These are phyloP conservation scores for Colletotrichum sp. DNA, from an alignment of 2,329 filamentous ascomycete species.

Conservation along the genomic window DNA sequence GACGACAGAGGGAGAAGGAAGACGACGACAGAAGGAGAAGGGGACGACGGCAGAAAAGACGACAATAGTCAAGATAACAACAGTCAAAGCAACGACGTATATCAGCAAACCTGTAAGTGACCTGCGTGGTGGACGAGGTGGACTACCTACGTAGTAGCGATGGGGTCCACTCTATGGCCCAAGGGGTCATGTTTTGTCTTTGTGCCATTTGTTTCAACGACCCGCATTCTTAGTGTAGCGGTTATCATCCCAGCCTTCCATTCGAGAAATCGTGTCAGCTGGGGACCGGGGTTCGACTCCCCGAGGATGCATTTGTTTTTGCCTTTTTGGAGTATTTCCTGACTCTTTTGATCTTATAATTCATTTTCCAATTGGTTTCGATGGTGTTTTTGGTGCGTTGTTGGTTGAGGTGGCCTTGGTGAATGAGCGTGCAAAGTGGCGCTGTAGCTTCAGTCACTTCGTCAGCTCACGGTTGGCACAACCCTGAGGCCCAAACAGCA, in stretches of 20 bases:
- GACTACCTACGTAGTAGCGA: background rate
- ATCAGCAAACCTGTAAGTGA: background rate
- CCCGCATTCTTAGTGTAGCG: background rate
- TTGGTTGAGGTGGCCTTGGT: background rate
- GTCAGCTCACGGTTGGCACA: background rate
- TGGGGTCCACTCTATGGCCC: accelerated
- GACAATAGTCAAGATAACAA: background rate
- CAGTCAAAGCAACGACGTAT: background rate
- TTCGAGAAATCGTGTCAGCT: background rate
- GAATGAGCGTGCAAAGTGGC: background rate
- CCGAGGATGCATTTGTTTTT: background rate
- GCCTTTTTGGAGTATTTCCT: background rate
- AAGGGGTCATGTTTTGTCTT: background rate
- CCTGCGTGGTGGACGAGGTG: background rate
- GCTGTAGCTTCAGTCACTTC: background rate
- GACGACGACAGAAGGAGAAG: too few species aligned
- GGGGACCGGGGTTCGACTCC: background rate
- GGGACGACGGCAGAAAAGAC: background rate
- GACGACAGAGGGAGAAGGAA: too few species aligned
- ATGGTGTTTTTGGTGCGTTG: background rate
- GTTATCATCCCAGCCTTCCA: conserved; percentile 1
- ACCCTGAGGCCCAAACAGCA: background rate
- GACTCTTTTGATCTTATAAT: background rate
- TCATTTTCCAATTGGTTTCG: background rate
- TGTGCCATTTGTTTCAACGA: accelerated